Evolutionary conservation across 192 early-diverging fungal species (phyloP).

Genomic region (Martensiomyces pterosporus): DNA sequence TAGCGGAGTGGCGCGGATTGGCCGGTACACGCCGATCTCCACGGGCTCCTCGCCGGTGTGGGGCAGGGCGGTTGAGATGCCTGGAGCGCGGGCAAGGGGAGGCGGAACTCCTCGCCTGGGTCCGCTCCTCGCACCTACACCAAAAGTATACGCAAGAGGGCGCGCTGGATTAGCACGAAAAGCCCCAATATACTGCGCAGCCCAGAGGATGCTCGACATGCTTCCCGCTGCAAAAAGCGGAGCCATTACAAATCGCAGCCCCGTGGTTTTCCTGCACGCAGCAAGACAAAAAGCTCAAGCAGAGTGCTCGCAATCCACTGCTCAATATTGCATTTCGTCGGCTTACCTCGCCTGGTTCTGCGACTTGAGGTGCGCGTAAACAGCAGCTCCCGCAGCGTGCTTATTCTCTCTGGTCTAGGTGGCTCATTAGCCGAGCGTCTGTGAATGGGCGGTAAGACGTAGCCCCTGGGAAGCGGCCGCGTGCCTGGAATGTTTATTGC

Average conservation of each 20-base stretch:
- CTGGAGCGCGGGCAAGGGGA: conserved; percentile 7
- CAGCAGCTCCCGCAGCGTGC: conserved; percentile 35
- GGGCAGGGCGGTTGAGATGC: conserved; percentile 1
- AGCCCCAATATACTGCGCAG: no score
- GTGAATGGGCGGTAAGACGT: conserved; percentile 27
- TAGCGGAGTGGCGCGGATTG: conserved; percentile 34
- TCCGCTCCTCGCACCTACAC: no score
- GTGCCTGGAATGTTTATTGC: not conserved
- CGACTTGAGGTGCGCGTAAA: conserved; percentile 21
- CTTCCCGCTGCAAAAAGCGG: no score
- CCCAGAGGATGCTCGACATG: no score
- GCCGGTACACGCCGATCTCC: conserved; percentile 32
- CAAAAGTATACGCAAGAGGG: no score
- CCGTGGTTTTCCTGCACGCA: no score
- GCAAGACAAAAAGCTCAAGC: no score
- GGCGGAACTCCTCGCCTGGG: conserved; percentile 1
- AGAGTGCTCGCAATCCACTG: no score
- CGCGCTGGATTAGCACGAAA: no score
- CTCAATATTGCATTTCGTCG: no score
- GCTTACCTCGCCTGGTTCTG: conserved; percentile 23
- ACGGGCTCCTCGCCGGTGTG: conserved; percentile 43
- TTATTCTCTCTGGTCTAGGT: conserved; percentile 37
- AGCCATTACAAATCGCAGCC: no score
- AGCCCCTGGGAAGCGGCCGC: conserved; percentile 24
- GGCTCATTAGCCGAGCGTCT: conserved; percentile 10